Evolutionary conservation across 2,329 filamentous ascomycete genomes (phyloP), one percentile per base, ranked within the genome.

Genomic region (Pleurostoma richardsiae): DNA sequence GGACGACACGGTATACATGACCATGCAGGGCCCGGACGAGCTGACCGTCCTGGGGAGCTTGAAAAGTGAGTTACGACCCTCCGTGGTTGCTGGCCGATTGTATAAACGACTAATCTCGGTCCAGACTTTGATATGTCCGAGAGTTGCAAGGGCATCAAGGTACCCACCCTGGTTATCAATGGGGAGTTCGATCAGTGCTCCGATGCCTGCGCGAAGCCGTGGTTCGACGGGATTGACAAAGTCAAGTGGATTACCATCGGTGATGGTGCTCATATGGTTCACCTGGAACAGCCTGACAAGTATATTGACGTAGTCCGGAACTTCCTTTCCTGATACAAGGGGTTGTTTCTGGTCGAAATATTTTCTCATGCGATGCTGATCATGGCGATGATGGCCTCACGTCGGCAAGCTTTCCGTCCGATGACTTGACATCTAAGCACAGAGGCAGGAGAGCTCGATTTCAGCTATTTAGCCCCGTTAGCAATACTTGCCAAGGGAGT

Each of bases 201-300:
- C 39, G 63, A 68, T 43, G 57, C 58, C 0, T 55, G 58, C 0
- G 60, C 66, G 57, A 55, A 56, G 39, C 59, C 62, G 3, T 69
- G 64, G 41, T 66, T 66, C 41, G 54, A 65, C 4, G 42, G 57
- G 19, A 66, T 69, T 29, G 30, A 48, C n/a, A 63, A 64, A 30
- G 62, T 58, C 3, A 64, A 65, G 47, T 68, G 62, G 66, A 48
- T 68, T 6, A 64, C 55, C 4, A 38, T 69, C n/a, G 60, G 63
- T 3, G 52, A 62, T 42, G 63, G 62, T 2, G 56, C 61, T 2
- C 65, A 68, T 44, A 58, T 66, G 29, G 54, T 59, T 8, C 61
- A 67, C 42, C 53, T 67, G 7, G 61, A 65, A 38, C 57, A 63
- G 28, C 52, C 56, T 3, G 53, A 59, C 45, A 56, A 54, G 44